Evolutionary conservation across 2,329 filamentous ascomycete genomes (phyloP).

Genomic region (Alternaria solani): DNA sequence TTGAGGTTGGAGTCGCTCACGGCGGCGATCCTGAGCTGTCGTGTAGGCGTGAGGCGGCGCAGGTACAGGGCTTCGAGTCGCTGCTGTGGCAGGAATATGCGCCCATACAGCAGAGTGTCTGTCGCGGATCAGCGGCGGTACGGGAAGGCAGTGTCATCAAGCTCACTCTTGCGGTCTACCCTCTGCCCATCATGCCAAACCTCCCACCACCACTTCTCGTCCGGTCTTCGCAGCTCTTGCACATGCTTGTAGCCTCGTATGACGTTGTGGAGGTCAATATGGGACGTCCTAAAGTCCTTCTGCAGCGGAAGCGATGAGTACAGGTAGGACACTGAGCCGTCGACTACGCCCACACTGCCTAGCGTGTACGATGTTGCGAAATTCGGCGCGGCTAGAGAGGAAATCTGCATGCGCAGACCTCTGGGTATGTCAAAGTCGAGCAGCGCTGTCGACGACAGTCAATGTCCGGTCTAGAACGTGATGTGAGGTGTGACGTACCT

Average conservation of each 20-base stretch:
- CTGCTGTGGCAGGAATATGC: conserved; percentile 82
- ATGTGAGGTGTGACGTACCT: conserved; percentile 60
- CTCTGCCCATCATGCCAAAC: conserved; percentile 61
- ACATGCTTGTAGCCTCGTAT: conserved; percentile 85
- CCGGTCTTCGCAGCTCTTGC: conserved; percentile 66
- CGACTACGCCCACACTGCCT: conserved; percentile 86
- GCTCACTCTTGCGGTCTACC: conserved; percentile 58
- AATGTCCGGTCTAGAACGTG: conserved; percentile 15
- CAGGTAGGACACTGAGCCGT: conserved; percentile 96
- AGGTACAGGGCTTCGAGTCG: conserved; percentile 87
- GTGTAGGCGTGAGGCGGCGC: conserved; percentile 76
- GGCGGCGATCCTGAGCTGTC: conserved; percentile 81
- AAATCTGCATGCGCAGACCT: conserved; percentile 84
- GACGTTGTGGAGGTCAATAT: conserved; percentile 78
- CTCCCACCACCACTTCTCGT: conserved; percentile 62
- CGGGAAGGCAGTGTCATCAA: conserved; percentile 9
- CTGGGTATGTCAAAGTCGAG: conserved; percentile 88
- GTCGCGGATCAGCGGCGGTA: conserved; percentile 30
- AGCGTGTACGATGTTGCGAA: conserved; percentile 95
- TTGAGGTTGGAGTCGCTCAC: conserved; percentile 76
- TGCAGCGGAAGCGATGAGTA: conserved; percentile 86
- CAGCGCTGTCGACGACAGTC: conserved; percentile 65
- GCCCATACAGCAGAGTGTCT: conserved; percentile 75
- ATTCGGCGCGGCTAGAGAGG: conserved; percentile 88
- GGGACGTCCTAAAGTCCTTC: conserved; percentile 72